phyloP scores from a whole-genome alignment of 2,329 filamentous ascomycete genomes.

The Rugonectria rugulosa region DNA sequence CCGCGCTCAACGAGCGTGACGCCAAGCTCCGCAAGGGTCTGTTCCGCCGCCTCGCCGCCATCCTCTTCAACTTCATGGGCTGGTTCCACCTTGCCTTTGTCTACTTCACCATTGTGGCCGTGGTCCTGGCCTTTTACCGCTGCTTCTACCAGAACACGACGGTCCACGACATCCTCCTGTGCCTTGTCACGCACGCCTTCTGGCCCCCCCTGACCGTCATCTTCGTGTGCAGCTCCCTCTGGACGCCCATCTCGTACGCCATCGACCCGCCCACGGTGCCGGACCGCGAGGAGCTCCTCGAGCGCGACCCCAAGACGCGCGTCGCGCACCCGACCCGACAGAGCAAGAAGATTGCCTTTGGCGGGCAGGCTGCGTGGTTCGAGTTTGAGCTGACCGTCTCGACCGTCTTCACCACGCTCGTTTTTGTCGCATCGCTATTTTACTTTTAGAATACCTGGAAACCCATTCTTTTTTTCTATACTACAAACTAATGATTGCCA shows the following conservation, averaged over 20 bases:
- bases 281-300: conserved; percentile 63
- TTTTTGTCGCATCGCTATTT: conserved; percentile 55
- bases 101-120: conserved; percentile 59
- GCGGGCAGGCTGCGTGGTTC: conserved; percentile 62
- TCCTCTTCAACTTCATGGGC: conserved; percentile 63
- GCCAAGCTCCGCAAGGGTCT: conserved; percentile 59
- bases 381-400: conserved; percentile 62
- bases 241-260: conserved; percentile 67
- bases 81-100: conserved; percentile 63
- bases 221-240: conserved; percentile 61
- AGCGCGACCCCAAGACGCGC: conserved; percentile 61
- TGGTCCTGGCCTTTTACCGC: conserved; percentile 58
- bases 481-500: conserved; percentile 38
- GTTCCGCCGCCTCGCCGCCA: conserved; percentile 59
- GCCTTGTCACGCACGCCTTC: conserved; percentile 66
- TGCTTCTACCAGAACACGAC: conserved; percentile 52
- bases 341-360: conserved; percentile 64
- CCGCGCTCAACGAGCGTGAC: conserved; percentile 65
- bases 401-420: conserved; percentile 56
- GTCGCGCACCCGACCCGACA: conserved; percentile 59
- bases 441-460: conserved; percentile 27
- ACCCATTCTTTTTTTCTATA: too few relatives aligned
- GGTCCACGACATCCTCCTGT: conserved; percentile 53
- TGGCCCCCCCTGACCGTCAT: conserved; percentile 69
- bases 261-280: conserved; percentile 66